Conservation (phyloP, 345 rosid species). For the Camelina hispida region DNA sequence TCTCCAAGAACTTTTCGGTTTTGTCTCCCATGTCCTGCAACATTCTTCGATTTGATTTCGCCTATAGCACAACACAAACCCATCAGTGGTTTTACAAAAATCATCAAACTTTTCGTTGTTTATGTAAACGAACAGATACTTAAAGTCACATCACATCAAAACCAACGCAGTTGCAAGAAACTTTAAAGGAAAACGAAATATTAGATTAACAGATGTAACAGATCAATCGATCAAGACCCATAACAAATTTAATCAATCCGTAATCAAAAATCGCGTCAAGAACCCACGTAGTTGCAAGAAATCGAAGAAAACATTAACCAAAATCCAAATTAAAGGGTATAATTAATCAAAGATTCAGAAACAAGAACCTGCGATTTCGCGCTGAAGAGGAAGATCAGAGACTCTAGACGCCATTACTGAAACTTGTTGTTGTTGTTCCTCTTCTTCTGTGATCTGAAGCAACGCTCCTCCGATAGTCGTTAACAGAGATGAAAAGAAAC, state of each 20-base stretch:
- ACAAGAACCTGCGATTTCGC: slow-evolving; percentile 45
- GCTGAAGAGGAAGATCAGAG: slow-evolving; percentile 41
- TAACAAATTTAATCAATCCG: no score
- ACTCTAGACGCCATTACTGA: slow-evolving; percentile 56
- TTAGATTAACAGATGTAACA: background rate
- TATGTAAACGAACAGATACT: background rate
- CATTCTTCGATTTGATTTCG: slow-evolving; percentile 59
- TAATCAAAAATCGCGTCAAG: background rate
- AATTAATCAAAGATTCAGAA: background rate
- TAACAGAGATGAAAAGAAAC: slow-evolving; percentile 60
- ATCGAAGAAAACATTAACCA: background rate
- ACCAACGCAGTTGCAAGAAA: no score
- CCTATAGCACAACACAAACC: slow-evolving; percentile 33
- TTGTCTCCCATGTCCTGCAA: slow-evolving; percentile 53
- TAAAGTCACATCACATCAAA: background rate
- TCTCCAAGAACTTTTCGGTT: slow-evolving; percentile 69
- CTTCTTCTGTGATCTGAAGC: slow-evolving; percentile 46
- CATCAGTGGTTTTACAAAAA: background rate
- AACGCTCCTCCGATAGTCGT: slow-evolving; percentile 64
- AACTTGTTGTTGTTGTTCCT: background rate
- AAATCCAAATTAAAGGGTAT: background rate
- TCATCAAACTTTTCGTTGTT: no score
- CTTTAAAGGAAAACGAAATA: background rate
- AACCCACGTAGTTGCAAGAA: background rate
- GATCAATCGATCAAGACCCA: background rate